A percentile compares a stretch with the other conserved stretches of the same genome.
Evolutionary conservation across 2,329 filamentous ascomycete species (phyloP).

Genomic region (Penicillium sp.): DNA sequence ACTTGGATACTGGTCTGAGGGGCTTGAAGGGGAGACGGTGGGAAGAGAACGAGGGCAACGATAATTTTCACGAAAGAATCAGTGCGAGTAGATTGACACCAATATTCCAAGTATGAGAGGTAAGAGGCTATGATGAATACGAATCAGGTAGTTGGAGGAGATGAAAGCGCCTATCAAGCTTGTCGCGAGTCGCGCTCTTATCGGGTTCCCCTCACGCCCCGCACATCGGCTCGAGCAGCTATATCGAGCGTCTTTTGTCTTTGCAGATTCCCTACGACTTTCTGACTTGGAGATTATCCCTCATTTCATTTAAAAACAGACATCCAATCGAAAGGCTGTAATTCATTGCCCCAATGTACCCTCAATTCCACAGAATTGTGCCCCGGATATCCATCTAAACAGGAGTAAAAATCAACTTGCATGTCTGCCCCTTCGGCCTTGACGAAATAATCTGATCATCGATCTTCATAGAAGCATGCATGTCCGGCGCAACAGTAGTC

Average conservation of each 20-base stretch:
- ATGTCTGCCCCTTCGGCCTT: slow-evolving; percentile 59
- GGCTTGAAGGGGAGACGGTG: background rate
- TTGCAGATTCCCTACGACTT: background rate
- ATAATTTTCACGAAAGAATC: too few relatives aligned
- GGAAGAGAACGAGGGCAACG: background rate
- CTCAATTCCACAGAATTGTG: background rate
- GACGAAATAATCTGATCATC: slow-evolving; percentile 67
- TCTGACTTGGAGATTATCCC: background rate
- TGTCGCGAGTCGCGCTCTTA: slow-evolving; percentile 2
- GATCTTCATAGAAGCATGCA: slow-evolving; percentile 59
- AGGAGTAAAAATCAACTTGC: slow-evolving; percentile 45
- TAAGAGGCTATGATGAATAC: background rate
- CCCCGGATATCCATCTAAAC: background rate
- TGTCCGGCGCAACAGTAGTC: slow-evolving; percentile 55
- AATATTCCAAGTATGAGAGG: background rate
- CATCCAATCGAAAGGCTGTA: background rate
- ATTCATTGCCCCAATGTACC: background rate
- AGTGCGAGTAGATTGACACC: too few relatives aligned
- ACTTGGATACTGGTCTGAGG: background rate
- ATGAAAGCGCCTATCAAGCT: slow-evolving; percentile 1
- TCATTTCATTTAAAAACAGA: background rate
- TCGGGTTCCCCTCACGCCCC: slow-evolving; percentile 20
- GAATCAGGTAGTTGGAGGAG: slow-evolving; percentile 15
- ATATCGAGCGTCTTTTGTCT: background rate
- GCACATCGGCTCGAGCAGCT: slow-evolving; percentile 11